Base-by-base conservation (phyloP, 129 eudicot genomes). In the Chrysanthemum lavandulifolium region DNA sequence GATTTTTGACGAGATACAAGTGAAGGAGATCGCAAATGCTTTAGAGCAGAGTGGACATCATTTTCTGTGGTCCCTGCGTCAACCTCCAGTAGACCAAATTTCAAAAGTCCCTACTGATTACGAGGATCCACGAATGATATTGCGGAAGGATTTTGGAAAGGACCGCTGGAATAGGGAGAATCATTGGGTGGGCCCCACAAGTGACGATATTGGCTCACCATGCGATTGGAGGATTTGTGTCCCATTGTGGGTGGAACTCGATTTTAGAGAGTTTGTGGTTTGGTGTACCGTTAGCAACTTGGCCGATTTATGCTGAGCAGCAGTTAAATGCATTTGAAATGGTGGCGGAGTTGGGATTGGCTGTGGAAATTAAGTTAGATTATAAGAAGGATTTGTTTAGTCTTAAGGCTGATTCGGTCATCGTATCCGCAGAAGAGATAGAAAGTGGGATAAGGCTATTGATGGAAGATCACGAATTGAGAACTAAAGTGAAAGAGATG, bases 181-280 rank as follows among this genome's bases (percentile, higher is more conserved):
- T 85, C 29, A 85, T 87, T 0, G 84, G 85, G 40, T 87, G 94
- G 90, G 86, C 94, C 1, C 90, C 86, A 15, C 90, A 87, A 31
- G 77, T 73, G n/a, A 79, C 57, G 5, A 77, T 87, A 33, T 21
- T 87, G 63, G 71, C 82, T 13, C 93, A 87, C 23, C 3, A 16
- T 12, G 80, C 87, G 12, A 71, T 87, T 2, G 89, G 89, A 4
- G 93, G 82, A 2, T 87, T 84, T 4, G n/a, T n/a, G n/a, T n/a
- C n/a, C n/a, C n/a, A n/a, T n/a, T n/a, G n/a, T n/a, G n/a, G n/a
- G n/a, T n/a, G 89, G 89, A 87, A 87, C 51, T 87, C 87, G 3
- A 67, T 79, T 13, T 69, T 84, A 80, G 88, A 86, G 74, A 86
- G 88, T 67, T 33, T 83, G 7, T 80, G 84, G 80, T 82, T 45